These are phyloP conservation scores for Arachnomyces sp. DNA, from an alignment of 2,329 filamentous ascomycete genomes.

Conservation along the genomic window DNA sequence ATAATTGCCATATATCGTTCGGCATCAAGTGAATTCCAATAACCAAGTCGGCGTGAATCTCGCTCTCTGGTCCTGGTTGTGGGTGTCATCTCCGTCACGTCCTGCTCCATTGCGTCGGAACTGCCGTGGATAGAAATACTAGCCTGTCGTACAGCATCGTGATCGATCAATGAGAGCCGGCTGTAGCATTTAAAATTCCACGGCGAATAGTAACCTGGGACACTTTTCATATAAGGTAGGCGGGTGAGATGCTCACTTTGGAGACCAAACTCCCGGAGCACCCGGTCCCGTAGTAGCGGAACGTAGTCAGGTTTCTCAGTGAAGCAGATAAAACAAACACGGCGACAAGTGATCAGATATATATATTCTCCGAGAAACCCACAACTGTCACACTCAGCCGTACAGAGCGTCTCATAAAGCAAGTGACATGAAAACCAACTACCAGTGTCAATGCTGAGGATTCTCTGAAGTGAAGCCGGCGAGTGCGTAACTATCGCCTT, in stretches of 20 bases:
- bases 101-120: background rate
- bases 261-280: slow-evolving; percentile 1
- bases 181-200: background rate
- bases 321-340: slow-evolving; percentile 36
- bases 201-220: slow-evolving; percentile 1
- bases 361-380: slow-evolving; percentile 32
- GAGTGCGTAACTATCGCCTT: slow-evolving; percentile 21
- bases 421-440: slow-evolving; percentile 22
- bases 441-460: slow-evolving; percentile 27
- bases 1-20: slow-evolving; percentile 14
- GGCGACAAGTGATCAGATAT: slow-evolving; percentile 32
- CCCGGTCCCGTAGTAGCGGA: too few species aligned
- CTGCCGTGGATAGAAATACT: background rate
- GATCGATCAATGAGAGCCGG: background rate
- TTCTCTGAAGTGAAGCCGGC: too few species aligned
- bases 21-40: slow-evolving; percentile 11
- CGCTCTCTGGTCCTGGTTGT: too few species aligned
- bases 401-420: slow-evolving; percentile 28
- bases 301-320: slow-evolving; percentile 14
- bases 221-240: background rate
- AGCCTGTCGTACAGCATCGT: background rate
- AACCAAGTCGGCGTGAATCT: slow-evolving; percentile 7
- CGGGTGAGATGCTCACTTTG: background rate
- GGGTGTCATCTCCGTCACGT: background rate
- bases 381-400: slow-evolving; percentile 27